Conservation (phyloP, 805 yeast genomes). For the Saccharomyces eubayanus region DNA sequence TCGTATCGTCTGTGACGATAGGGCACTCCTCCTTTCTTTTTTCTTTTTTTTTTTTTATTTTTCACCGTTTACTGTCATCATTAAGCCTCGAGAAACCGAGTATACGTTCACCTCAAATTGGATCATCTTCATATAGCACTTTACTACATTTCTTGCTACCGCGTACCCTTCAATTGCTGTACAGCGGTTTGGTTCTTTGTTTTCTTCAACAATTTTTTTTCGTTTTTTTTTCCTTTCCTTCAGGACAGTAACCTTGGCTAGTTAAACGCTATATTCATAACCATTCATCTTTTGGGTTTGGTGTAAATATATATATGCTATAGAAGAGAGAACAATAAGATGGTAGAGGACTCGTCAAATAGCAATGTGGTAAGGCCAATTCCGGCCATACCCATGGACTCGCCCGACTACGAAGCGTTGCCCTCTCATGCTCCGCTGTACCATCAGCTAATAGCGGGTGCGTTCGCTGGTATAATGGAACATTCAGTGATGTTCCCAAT, state of each 20-base stretch:
- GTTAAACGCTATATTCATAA: background rate
- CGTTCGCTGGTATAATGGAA: conserved; percentile 98
- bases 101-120: background rate
- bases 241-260: background rate
- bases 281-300: background rate
- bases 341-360: background rate
- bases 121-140: background rate
- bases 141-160: background rate
- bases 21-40: background rate
- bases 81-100: background rate
- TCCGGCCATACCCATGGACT: background rate
- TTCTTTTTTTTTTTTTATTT: background rate
- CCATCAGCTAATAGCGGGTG: conserved; percentile 93
- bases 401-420: conserved; percentile 74
- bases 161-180: background rate
- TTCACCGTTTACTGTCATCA: background rate
- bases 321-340: background rate
- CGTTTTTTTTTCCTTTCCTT: background rate
- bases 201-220: background rate
- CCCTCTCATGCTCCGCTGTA: conserved; percentile 78
- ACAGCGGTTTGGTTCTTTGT: background rate
- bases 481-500: conserved; percentile 97
- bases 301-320: background rate
- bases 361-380: background rate
- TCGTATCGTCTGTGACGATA: background rate